A percentile compares a stretch with the other conserved stretches of the same genome.
Evolutionary conservation across 768 basidiomycete genomes (phyloP).

Genomic region (Phallus indusiatus): DNA sequence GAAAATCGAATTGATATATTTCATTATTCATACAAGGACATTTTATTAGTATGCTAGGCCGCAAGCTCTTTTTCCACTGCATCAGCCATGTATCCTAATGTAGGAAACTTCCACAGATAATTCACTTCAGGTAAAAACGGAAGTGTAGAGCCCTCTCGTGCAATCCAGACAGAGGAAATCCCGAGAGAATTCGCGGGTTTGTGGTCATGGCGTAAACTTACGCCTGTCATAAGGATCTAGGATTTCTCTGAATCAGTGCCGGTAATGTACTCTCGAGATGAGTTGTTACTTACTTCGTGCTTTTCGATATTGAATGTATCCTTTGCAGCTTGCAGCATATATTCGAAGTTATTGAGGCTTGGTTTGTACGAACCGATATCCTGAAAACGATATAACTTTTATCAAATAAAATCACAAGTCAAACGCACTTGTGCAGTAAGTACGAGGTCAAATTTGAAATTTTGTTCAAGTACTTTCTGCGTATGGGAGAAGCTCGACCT

Average conservation of each 20-base stretch:
- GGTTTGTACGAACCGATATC: conserved; percentile 71
- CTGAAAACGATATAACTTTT: conserved; percentile 22
- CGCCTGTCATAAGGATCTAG: conserved; percentile 56
- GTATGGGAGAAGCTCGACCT: conserved; percentile 51
- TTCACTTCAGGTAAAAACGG: conserved; percentile 30
- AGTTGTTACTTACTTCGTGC: conserved; percentile 18
- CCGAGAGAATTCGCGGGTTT: conserved; percentile 49
- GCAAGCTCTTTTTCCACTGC: conserved; percentile 38
- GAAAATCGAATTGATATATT: too few relatives aligned
- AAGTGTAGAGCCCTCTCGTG: conserved; percentile 38
- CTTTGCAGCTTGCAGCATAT: conserved; percentile 36
- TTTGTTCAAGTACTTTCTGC: conserved; percentile 38
- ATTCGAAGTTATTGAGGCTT: conserved; percentile 41
- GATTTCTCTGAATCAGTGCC: background rate
- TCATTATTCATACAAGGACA: too few relatives aligned
- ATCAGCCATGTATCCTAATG: conserved; percentile 50
- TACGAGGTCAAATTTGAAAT: conserved; percentile 55
- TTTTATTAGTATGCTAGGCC: too few relatives aligned
- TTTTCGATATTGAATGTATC: conserved; percentile 22
- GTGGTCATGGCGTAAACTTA: conserved; percentile 59
- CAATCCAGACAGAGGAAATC: conserved; percentile 57
- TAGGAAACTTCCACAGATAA: conserved; percentile 35
- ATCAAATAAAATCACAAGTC: background rate
- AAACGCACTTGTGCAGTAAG: conserved; percentile 38
- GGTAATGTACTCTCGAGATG: background rate